phyloP scores from a whole-genome alignment of 2,329 filamentous ascomycete genomes.

The Fulvia fulva region DNA sequence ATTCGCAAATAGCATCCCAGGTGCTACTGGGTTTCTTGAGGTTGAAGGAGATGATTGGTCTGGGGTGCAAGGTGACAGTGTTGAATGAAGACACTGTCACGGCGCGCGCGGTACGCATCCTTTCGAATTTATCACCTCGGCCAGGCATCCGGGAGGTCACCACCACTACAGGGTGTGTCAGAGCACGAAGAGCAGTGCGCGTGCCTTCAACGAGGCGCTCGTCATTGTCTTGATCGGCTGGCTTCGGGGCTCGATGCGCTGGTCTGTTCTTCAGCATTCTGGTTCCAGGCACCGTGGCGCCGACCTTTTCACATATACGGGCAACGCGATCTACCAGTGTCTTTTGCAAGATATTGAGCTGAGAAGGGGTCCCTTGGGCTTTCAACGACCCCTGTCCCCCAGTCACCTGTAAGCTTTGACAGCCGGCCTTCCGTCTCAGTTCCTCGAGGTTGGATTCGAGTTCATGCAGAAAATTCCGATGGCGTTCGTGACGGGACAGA shows the following conservation, averaged over 20 bases:
- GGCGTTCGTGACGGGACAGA: background rate
- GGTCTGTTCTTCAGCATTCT: no score
- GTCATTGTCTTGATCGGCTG: background rate
- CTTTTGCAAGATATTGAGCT: background rate
- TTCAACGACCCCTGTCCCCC: background rate
- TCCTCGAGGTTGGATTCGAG: background rate
- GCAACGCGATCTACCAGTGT: background rate
- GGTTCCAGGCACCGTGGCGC: background rate
- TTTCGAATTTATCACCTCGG: slow-evolving; percentile 12
- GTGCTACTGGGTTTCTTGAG: slow-evolving; percentile 55
- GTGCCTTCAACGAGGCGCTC: slow-evolving; percentile 7
- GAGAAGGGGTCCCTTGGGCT: background rate
- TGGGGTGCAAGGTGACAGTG: slow-evolving; percentile 53
- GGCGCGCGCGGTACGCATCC: slow-evolving; percentile 38
- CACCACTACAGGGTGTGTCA: slow-evolving; percentile 56
- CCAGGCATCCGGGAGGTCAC: slow-evolving; percentile 42
- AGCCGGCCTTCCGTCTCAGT: background rate
- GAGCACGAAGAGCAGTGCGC: slow-evolving; percentile 39
- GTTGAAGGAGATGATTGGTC: slow-evolving; percentile 60
- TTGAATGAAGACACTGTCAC: slow-evolving; percentile 61
- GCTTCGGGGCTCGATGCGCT: no score
- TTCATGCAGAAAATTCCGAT: background rate
- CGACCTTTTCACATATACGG: background rate
- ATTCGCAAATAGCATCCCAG: slow-evolving; percentile 47
- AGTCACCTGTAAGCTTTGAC: background rate